These are phyloP conservation scores for Pilatotrama ljubarskyi DNA, from an alignment of 768 basidiomycete species.

Conservation along the genomic window DNA sequence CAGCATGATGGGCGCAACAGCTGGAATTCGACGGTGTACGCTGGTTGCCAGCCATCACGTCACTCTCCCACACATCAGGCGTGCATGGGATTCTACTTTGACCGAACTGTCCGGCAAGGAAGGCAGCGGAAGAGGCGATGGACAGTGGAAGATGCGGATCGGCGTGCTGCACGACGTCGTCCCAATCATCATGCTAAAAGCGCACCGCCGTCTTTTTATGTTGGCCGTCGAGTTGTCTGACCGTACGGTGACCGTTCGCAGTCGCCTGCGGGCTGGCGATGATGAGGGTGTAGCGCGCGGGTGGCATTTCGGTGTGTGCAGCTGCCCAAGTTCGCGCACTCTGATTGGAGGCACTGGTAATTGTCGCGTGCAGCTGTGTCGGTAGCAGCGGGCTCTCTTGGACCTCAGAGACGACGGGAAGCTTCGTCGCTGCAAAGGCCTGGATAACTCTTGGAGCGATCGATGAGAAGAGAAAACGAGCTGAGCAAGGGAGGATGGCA, in stretches of 20 bases:
- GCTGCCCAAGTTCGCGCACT: too few species aligned
- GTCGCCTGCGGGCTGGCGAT: not conserved
- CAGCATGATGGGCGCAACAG: too few species aligned
- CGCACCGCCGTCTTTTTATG: not conserved
- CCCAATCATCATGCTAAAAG: not conserved
- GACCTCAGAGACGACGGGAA: too few species aligned
- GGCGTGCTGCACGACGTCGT: not conserved
- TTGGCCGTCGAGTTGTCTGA: not conserved
- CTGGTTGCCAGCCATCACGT: too few species aligned
- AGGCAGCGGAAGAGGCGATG: not conserved
- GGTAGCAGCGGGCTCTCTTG: not conserved
- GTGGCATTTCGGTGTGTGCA: too few species aligned
- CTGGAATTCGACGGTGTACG: too few species aligned
- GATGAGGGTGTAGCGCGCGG: not conserved
- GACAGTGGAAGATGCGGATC: not conserved
- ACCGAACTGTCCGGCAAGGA: not conserved
- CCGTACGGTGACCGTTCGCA: too few species aligned
- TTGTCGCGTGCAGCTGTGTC: not conserved
- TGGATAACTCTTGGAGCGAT: too few species aligned
- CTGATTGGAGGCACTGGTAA: not conserved
- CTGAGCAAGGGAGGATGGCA: not conserved
- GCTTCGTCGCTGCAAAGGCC: too few species aligned
- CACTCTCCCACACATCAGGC: not conserved
- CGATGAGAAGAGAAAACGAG: not conserved
- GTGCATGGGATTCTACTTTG: not conserved